A percentile compares a stretch with the other conserved stretches of the same genome.
Conservation (phyloP, 164 flowering plant species). For the Kalanchoe fedtschenkoi region DNA sequence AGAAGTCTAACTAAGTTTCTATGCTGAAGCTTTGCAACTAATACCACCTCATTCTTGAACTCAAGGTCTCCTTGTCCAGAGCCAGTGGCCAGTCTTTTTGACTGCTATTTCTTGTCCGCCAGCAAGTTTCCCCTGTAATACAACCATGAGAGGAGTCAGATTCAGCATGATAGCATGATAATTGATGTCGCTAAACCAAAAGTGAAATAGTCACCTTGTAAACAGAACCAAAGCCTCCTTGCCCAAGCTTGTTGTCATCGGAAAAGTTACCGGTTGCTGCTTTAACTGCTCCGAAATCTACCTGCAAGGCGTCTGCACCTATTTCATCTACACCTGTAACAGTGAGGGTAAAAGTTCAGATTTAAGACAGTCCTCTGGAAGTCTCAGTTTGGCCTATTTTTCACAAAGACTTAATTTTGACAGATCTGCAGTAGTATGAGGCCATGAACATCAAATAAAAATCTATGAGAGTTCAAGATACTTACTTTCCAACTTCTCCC, state of each 20-base stretch:
- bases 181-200: neutral
- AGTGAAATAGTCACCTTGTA: neutral
- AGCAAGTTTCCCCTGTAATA: neutral
- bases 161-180: too few relatives aligned
- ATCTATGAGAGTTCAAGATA: too few relatives aligned
- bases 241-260: neutral
- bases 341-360: neutral
- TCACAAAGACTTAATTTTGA: too few relatives aligned
- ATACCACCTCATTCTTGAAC: slow-evolving; percentile 8
- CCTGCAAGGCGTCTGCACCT: neutral
- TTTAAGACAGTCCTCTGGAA: too few relatives aligned
- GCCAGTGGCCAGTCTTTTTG: slow-evolving; percentile 1
- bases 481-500: neutral
- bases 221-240: slow-evolving; percentile 3
- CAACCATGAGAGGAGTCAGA: neutral
- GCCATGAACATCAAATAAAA: too few relatives aligned
- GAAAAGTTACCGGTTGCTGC: neutral
- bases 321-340: neutral
- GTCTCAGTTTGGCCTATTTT: too few relatives aligned
- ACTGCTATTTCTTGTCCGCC: slow-evolving; percentile 4
- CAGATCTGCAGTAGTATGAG: too few relatives aligned
- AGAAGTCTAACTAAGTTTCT: slow-evolving; percentile 8
- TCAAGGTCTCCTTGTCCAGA: slow-evolving; percentile 10
- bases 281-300: neutral
- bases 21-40: slow-evolving; percentile 9